Evolutionary conservation across 2,329 filamentous ascomycete species (phyloP).

Genomic region (Scedosporium apiospermum): DNA sequence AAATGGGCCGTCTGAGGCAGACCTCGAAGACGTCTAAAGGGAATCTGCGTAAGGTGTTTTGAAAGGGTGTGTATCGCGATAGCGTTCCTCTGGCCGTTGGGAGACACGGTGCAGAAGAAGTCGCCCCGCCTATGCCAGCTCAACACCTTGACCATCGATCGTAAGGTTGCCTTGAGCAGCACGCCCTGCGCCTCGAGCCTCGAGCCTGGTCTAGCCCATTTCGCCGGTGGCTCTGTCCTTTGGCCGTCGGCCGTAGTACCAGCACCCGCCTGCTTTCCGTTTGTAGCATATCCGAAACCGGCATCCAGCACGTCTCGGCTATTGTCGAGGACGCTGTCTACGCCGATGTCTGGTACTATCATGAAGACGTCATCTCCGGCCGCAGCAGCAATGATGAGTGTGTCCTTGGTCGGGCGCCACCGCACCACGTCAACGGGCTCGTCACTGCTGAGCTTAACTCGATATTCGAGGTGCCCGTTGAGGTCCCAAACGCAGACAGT

Average conservation of each 20-base stretch:
- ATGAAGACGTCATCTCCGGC: constrained; percentile 80
- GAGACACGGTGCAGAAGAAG: constrained; percentile 87
- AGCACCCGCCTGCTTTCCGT: constrained; percentile 41
- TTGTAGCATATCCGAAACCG: constrained; percentile 89
- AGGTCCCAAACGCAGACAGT: constrained; percentile 87
- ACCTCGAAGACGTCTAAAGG: constrained; percentile 70
- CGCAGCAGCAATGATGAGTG: constrained; percentile 72
- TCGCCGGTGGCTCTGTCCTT: constrained; percentile 66
- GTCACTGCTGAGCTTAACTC: constrained; percentile 65
- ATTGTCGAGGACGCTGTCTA: constrained; percentile 61
- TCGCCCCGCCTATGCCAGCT: constrained; percentile 92
- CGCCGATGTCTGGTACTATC: constrained; percentile 65
- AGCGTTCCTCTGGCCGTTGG: constrained; percentile 65
- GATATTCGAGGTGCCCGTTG: constrained; percentile 83
- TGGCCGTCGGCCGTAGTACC: constrained; percentile 40
- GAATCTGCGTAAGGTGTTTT: constrained; percentile 89
- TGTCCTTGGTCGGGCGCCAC: constrained; percentile 80
- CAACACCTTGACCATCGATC: constrained; percentile 74
- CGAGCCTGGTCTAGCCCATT: constrained; percentile 72
- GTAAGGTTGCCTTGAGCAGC: constrained; percentile 69
- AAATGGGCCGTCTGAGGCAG: constrained; percentile 83
- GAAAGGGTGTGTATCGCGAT: constrained; percentile 92
- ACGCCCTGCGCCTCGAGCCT: constrained; percentile 70
- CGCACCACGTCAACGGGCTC: constrained; percentile 75
- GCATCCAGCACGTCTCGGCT: constrained; percentile 72